Base-by-base conservation (phyloP, 495 filamentous ascomycete genomes). In the Hypoxylon lenormandii region DNA sequence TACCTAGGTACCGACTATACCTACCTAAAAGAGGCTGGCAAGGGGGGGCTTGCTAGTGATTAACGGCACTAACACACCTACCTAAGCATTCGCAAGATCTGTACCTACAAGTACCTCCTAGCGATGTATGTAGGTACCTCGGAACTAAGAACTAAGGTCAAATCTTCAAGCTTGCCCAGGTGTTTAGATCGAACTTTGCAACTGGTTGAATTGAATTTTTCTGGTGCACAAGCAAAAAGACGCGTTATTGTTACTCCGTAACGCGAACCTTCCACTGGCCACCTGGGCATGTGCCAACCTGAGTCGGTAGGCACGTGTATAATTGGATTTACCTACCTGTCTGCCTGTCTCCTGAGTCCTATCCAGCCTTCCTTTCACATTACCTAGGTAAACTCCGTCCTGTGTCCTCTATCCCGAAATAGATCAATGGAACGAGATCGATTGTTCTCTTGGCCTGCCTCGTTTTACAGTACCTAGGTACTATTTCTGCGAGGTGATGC, bases 211-310 rank as follows among this genome's bases (percentile, higher is more conserved):
- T 45, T 45, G n/a, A 19, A 45, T 42, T 42, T 42, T 42, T 45
- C 5, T 45, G 42, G 42, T 45, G 42, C 42, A 45, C 7, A 46
- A 16, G 30, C 12, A 43, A 51, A 48, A 4, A 45, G 30, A 38
- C 30, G 28, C 43, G 55, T 54, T 55, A 43, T 66, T 16, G 51
- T 51, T 67, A 56, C 57, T 56, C 57, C 56, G 64, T 61, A 45
- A 67, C 57, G 46, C 50, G 50, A 46, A 6, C 38, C 16, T 57
- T 38, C n/a, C n/a, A n/a, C n/a, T n/a, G n/a, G n/a, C n/a, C n/a
- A n/a, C n/a, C n/a, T n/a, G n/a, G 23, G 19, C 60, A 58, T 65
- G 53, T 28, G 54, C 63, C 55, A 59, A 58, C 37, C 37, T 33
- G 30, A 46, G 48, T 10, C 50, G n/a, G n/a, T 37, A 53, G n/a